Conservation (phyloP, 805 yeast genomes). For the Sugiyamaella valdiviana region DNA sequence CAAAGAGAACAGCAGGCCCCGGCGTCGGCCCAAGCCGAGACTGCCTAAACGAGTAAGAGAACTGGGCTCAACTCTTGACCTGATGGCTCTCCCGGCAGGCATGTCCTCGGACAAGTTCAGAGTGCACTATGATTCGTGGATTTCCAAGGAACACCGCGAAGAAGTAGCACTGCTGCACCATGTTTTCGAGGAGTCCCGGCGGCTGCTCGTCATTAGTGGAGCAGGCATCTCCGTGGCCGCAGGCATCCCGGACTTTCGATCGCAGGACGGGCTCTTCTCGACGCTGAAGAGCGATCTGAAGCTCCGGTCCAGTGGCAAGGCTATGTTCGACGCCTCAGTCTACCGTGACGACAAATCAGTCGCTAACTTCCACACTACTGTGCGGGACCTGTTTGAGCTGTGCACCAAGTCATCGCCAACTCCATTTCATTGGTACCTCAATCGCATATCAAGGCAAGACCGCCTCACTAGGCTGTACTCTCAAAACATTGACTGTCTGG, state of each 20-base stretch:
- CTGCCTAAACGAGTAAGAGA: conserved; percentile 12
- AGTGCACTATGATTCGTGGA: conserved; percentile 2
- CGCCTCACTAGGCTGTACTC: conserved; percentile 72
- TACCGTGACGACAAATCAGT: conserved; percentile 60
- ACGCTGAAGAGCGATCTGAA: conserved; percentile 36
- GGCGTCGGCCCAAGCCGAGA: conserved; percentile 10
- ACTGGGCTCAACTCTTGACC: conserved; percentile 10
- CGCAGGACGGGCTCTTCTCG: conserved; percentile 63
- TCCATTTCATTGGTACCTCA: conserved; percentile 61
- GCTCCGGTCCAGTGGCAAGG: conserved; percentile 50
- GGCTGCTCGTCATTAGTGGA: conserved; percentile 66
- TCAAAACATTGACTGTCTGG: conserved; percentile 82
- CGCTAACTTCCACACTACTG: conserved; percentile 65
- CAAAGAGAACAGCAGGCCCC: background rate
- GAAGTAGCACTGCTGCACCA: conserved; percentile 44
- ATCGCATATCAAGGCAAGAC: conserved; percentile 52
- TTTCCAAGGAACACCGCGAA: conserved; percentile 9
- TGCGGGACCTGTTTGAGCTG: conserved; percentile 52
- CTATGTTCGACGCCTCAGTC: conserved; percentile 72
- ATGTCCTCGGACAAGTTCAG: background rate
- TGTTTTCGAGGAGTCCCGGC: conserved; percentile 49
- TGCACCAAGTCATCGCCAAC: conserved; percentile 60
- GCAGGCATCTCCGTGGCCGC: conserved; percentile 90
- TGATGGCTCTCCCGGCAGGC: background rate
- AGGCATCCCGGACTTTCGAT: conserved; percentile 85